phyloP scores from a whole-genome alignment of 805 yeast species.

The Kluyveromyces siamensis region DNA sequence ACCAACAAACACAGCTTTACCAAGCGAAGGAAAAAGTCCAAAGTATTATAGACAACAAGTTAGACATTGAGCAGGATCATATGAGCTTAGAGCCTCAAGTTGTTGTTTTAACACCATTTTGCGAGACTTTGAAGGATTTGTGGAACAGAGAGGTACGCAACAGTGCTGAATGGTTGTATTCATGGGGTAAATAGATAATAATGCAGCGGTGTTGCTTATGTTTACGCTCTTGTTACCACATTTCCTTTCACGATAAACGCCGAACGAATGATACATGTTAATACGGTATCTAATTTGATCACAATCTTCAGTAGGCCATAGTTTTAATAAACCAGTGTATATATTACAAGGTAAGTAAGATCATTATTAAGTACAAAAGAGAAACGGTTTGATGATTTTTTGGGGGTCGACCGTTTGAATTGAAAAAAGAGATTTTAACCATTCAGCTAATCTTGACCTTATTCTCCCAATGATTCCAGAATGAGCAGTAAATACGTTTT shows the following conservation, averaged over 20 bases:
- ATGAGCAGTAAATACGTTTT: no score
- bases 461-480: no score
- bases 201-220: not conserved
- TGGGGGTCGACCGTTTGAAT: no score
- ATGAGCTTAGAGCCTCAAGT: constrained; percentile 9
- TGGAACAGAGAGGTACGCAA: constrained; percentile 24
- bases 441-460: no score
- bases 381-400: no score
- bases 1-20: constrained; percentile 10
- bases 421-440: no score
- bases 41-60: constrained; percentile 16
- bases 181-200: constrained; percentile 12
- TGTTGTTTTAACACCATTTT: constrained; percentile 14
- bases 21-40: constrained; percentile 13
- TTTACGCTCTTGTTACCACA: not conserved
- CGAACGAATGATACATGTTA: not conserved
- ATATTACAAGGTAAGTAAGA: no score
- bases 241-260: not conserved
- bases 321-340: not conserved
- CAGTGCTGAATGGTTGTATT: constrained; percentile 19
- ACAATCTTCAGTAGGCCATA: not conserved
- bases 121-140: constrained; percentile 23
- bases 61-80: constrained; percentile 10
- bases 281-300: not conserved
- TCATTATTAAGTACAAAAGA: no score